Evolutionary conservation across 768 basidiomycete genomes (phyloP), one percentile per base, ranked within the genome.

Genomic region (Hydnomerulius pinastri): DNA sequence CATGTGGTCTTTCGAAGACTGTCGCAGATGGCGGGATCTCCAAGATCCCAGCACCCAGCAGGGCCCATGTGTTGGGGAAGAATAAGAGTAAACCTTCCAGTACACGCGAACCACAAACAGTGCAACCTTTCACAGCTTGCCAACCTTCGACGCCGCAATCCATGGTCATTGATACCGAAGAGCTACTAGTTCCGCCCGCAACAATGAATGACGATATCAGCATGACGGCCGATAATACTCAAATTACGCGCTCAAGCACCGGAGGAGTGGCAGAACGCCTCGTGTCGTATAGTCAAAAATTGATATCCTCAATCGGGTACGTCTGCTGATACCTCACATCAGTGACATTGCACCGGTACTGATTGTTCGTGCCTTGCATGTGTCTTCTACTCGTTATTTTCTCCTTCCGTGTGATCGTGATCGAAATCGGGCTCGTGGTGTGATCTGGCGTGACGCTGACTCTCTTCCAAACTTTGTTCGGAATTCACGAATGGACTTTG

Each of bases 221-320:
- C 51, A 58, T 60, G 35, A 59, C 59, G 47, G 58, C 61, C 44
- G 63, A 57, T 45, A 50, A 51, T 20, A 48, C 46, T 21, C 44
- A 44, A 43, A 50, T 46, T 52, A 46, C 53, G 33, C 54, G 41
- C 25, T 28, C 28, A 36, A 53, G 58, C 35, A 57, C 64, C 46
- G 67, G 64, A 30, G 74, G 73, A 38, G 68, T 78, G 55, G 77
- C 79, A 48, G 73, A 70, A 53, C 71, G 74, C 58, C 72, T 83
- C 55, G 64, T 83, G 58, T 72, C 72, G 53, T 79, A 77, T 53
- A 74, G 77, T 49, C 72, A 81, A 63, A 71, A 70, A 47, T 49
- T 79, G 52, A 72, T 75, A 55, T 64, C 60, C 60, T 69, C 74
- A 51, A 72, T 73, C 56, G 65, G 73, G 78, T 80, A 66, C 47